Percentiles rank a stretch among this genome's conserved stretches.
Evolutionary conservation across 2,329 filamentous ascomycete species (phyloP).

Genomic region (Blastomyces parvus): DNA sequence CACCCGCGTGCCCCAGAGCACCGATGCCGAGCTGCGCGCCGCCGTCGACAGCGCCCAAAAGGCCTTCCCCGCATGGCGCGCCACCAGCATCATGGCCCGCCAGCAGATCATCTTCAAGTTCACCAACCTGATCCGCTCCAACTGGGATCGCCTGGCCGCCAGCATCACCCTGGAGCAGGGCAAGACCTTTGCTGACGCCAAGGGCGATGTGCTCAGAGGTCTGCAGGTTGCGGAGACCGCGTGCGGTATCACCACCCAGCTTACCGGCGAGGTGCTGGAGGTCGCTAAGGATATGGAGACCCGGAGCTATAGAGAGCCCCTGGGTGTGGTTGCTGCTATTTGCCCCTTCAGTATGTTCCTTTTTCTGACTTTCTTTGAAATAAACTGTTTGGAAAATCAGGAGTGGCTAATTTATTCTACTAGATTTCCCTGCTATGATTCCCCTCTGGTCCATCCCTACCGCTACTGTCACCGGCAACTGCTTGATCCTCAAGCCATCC

Average conservation of each 20-base stretch:
- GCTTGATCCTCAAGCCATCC: slow-evolving; percentile 55
- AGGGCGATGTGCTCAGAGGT: slow-evolving; percentile 55
- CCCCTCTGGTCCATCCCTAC: slow-evolving; percentile 58
- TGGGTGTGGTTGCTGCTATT: slow-evolving; percentile 49
- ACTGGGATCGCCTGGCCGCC: slow-evolving; percentile 57
- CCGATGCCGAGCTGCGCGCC: slow-evolving; percentile 53
- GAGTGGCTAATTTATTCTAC: slow-evolving; percentile 23
- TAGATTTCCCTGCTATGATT: slow-evolving; percentile 63
- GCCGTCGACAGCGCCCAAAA: slow-evolving; percentile 54
- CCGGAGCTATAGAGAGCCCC: slow-evolving; percentile 54
- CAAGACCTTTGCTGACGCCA: slow-evolving; percentile 60
- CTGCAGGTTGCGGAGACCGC: slow-evolving; percentile 59
- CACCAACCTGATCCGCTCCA: slow-evolving; percentile 51
- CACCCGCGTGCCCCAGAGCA: slow-evolving; percentile 55
- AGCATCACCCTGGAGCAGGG: slow-evolving; percentile 59
- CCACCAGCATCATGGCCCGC: slow-evolving; percentile 49
- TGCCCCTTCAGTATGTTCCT: slow-evolving; percentile 18
- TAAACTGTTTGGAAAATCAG: neutral
- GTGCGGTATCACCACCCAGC: slow-evolving; percentile 57
- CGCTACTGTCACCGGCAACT: slow-evolving; percentile 57
- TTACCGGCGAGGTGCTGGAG: slow-evolving; percentile 57
- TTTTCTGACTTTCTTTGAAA: slow-evolving; percentile 2
- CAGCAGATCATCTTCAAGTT: slow-evolving; percentile 62
- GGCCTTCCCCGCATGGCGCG: slow-evolving; percentile 53
- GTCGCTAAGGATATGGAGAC: slow-evolving; percentile 63